These are phyloP conservation scores for Rosa multiflora DNA, from an alignment of 306 rosid species.

Conservation along the genomic window DNA sequence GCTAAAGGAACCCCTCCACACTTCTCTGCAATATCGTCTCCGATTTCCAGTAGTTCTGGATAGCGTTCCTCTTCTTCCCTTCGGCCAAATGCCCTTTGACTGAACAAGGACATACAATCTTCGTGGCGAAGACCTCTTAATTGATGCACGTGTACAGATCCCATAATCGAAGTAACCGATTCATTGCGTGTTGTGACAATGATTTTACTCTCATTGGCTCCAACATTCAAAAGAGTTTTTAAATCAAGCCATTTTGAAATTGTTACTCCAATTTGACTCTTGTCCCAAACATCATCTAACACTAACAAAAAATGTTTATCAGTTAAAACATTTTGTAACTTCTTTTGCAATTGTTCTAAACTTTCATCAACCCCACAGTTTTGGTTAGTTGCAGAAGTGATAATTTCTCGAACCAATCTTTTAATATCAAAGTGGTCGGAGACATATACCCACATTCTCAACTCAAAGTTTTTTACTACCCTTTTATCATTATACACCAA, in stretches of 20 bases:
- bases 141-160: background rate
- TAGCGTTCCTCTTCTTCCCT: slow-evolving; percentile 14
- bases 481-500: slow-evolving; percentile 20
- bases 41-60: slow-evolving; percentile 22
- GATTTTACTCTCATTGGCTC: slow-evolving; percentile 28
- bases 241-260: slow-evolving; percentile 17
- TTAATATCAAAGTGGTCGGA: slow-evolving; percentile 23
- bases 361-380: background rate
- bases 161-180: slow-evolving; percentile 3
- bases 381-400: slow-evolving; percentile 8
- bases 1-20: slow-evolving; percentile 41
- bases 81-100: slow-evolving; percentile 33
- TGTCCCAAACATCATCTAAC: slow-evolving; percentile 36
- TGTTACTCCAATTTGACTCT: slow-evolving; percentile 9
- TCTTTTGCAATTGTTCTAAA: background rate
- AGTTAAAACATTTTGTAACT: slow-evolving; percentile 10
- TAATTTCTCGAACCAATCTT: slow-evolving; percentile 19
- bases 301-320: slow-evolving; percentile 33
- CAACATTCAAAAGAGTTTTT: slow-evolving; percentile 12
- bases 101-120: slow-evolving; percentile 23
- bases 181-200: slow-evolving; percentile 27
- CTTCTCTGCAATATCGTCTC: slow-evolving; percentile 23
- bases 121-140: slow-evolving; percentile 7
- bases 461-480: slow-evolving; percentile 7
- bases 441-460: slow-evolving; percentile 18